Evolutionary conservation across 73 alveolate species (phyloP).

Genomic region (Blepharisma japonicum): DNA sequence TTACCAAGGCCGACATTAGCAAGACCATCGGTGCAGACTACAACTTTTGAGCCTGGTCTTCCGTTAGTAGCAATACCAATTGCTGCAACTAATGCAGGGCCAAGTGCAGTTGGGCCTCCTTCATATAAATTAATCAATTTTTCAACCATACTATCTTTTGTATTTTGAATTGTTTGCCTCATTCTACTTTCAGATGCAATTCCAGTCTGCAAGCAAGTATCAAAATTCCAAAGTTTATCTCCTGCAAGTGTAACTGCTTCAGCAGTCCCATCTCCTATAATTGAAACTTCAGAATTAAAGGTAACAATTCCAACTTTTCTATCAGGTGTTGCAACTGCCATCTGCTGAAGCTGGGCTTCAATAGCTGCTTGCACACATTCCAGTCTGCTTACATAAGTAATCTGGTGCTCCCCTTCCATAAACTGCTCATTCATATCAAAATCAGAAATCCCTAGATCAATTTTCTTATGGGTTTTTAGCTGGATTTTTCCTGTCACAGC

Average conservation of each 20-base stretch:
- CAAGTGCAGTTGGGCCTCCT: conserved; percentile 93
- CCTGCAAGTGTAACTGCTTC: conserved; percentile 68
- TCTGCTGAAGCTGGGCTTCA: conserved; percentile 59
- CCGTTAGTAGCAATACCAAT: conserved; percentile 69
- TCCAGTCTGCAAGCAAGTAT: conserved; percentile 47
- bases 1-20: conserved; percentile 93
- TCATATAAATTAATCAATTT: conserved; percentile 61
- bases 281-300: conserved; percentile 77
- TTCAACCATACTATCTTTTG: conserved; percentile 47
- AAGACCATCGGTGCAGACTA: conserved; percentile 94
- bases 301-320: conserved; percentile 88
- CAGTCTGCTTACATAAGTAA: conserved; percentile 80
- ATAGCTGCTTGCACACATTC: conserved; percentile 93
- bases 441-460: conserved; percentile 42
- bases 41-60: conserved; percentile 78
- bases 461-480: conserved; percentile 58
- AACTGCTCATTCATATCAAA: conserved; percentile 57
- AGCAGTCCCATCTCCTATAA: conserved; percentile 87
- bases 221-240: conserved; percentile 64
- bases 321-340: conserved; percentile 65
- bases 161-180: conserved; percentile 53
- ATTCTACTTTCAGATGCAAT: conserved; percentile 47
- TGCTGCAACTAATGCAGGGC: conserved; percentile 85
- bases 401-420: conserved; percentile 48
- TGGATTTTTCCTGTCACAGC: conserved; percentile 66